phyloP scores from a whole-genome alignment of 192 early-diverging fungal genomes.

The Lobulomyces angularis region DNA sequence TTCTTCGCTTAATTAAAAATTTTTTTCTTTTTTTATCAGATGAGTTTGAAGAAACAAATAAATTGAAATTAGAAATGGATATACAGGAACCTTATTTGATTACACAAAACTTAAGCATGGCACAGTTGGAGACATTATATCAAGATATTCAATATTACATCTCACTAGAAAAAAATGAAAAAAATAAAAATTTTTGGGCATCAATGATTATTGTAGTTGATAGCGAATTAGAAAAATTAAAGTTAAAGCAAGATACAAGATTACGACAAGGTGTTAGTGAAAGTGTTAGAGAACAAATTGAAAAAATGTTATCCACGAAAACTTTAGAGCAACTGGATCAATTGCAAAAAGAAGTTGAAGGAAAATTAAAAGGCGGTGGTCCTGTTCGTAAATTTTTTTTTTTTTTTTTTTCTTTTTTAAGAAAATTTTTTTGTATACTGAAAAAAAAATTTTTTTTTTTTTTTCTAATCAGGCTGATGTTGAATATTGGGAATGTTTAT shows the following conservation, averaged over 20 bases:
- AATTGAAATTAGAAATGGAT: constrained; percentile 69
- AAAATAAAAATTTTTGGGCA: constrained; percentile 76
- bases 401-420: no score
- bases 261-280: constrained; percentile 18
- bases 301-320: constrained; percentile 57
- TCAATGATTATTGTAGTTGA: constrained; percentile 9
- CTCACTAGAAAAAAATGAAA: constrained; percentile 62
- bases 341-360: constrained; percentile 63
- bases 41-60: constrained; percentile 62
- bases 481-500: constrained; percentile 86
- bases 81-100: constrained; percentile 80
- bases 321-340: constrained; percentile 54
- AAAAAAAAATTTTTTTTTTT: no score
- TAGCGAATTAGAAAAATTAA: constrained; percentile 2
- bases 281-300: constrained; percentile 50
- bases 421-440: no score
- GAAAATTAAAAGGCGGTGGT: constrained; percentile 50
- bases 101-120: constrained; percentile 48
- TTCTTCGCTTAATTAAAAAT: no score
- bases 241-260: background rate
- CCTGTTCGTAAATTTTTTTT: no score
- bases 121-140: constrained; percentile 66
- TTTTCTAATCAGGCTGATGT: constrained; percentile 73
- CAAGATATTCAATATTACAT: constrained; percentile 84
- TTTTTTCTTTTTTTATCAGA: no score